Evolutionary conservation across 2,329 filamentous ascomycete species (phyloP).

Genomic region (Neurospora crassa): DNA sequence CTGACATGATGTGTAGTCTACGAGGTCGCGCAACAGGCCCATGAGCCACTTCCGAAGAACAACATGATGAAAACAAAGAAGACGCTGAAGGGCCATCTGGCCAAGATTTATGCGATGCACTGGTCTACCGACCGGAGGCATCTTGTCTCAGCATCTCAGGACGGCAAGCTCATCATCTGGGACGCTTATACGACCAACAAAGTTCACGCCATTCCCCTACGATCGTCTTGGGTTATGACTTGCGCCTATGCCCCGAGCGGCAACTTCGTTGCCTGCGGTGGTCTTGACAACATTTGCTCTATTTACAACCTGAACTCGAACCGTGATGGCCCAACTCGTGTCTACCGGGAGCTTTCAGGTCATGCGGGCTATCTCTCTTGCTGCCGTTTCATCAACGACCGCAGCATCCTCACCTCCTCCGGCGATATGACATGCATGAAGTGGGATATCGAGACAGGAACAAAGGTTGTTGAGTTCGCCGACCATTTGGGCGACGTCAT

Average conservation of each 20-base stretch:
- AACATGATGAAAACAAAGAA: slow-evolving; percentile 94
- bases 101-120: slow-evolving; percentile 99
- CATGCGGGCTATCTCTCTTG: slow-evolving; percentile 96
- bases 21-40: slow-evolving; percentile 83
- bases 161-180: slow-evolving; percentile 99
- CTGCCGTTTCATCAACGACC: slow-evolving; percentile 98
- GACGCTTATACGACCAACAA: slow-evolving; percentile 99
- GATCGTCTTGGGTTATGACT: slow-evolving; percentile 99
- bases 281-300: slow-evolving; percentile 98
- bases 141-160: slow-evolving; percentile 94
- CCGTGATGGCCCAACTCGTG: slow-evolving; percentile 91
- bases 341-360: slow-evolving; percentile 89
- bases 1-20: slow-evolving; percentile 52
- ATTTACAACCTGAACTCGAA: slow-evolving; percentile 97
- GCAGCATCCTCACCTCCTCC: slow-evolving; percentile 93
- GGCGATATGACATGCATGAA: slow-evolving; percentile 99
- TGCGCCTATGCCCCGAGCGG: slow-evolving; percentile 97
- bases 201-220: slow-evolving; percentile 93
- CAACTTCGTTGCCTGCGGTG: slow-evolving; percentile 97
- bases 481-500: slow-evolving; percentile 98
- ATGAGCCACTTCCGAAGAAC: slow-evolving; percentile 85
- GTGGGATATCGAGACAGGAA: slow-evolving; percentile 97
- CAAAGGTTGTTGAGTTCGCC: slow-evolving; percentile 95
- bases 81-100: slow-evolving; percentile 92
- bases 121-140: slow-evolving; percentile 98